Base-by-base conservation (phyloP, 2,329 filamentous ascomycete species). In the Cyclaneusma minus region DNA sequence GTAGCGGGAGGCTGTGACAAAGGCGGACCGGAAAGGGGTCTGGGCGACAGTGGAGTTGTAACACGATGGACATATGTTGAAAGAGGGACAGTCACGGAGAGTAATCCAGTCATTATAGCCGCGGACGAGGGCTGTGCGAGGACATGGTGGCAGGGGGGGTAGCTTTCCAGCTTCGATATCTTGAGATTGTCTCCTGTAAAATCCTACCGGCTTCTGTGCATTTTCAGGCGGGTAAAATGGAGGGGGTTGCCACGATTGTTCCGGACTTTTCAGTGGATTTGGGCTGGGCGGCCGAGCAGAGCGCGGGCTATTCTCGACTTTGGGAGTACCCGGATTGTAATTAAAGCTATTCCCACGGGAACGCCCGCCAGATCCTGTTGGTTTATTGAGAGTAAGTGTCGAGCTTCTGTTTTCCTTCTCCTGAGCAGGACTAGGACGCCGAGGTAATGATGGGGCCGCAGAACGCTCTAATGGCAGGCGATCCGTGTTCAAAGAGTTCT, bases 41-140 rank as follows among this genome's bases (percentile, higher is more conserved):
- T 66, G 58, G 9, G 62, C 62, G 37, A 87, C 83, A 6, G 83
- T 66, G 5, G 63, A 62, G 3, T 64, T 60, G 47, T 80, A 83
- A 52, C 87, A 95, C 8, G 67, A 68, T 0, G 82, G 80, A 40
- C 87, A 94, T 23, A 94, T 76, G 35, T 81, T 70, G 39, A 94
- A 78, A 32, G 68, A 67, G 8, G 72, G 64, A 33, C 73, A 67
- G 9, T 70, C 68, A 4, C 69, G 68, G 4, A 94, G 58, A 0
- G 76, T 85, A 34, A 84, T 71, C 81, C 85, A 94, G 42, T 89
- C 82, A 34, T 75, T 59, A 33, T 73, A 64, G 2, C 73, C 72
- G 7, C 64, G 55, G 8, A 69, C 63, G 7, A 68, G 66, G 4
- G 62, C 54, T 20, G 64, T 68, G 33, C 81, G 64, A 5, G 74